Percentiles rank a stretch among this genome's conserved stretches.
These are phyloP conservation scores for Lathyrus aphaca DNA, from an alignment of 306 rosid genomes.

Conservation along the genomic window DNA sequence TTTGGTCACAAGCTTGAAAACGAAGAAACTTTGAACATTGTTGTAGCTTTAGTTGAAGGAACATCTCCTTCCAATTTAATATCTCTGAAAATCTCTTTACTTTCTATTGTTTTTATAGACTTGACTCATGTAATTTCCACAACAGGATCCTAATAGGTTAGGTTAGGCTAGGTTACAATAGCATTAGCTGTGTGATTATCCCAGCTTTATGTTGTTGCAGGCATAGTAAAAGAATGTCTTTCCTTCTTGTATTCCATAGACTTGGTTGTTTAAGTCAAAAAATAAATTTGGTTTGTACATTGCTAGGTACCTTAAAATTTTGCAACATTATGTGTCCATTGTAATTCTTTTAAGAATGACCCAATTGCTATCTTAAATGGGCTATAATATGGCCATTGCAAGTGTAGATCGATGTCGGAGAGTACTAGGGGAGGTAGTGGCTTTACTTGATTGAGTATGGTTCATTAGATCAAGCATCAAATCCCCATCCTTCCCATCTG, in stretches of 20 bases:
- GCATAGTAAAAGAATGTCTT: neutral
- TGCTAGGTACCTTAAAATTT: neutral
- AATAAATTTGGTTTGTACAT: neutral
- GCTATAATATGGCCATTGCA: neutral
- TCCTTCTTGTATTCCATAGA: neutral
- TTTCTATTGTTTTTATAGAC: neutral
- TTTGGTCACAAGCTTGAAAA: neutral
- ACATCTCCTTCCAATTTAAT: slow-evolving; percentile 5
- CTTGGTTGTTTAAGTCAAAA: slow-evolving; percentile 2
- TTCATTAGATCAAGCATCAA: neutral
- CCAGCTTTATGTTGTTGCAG: slow-evolving; percentile 1
- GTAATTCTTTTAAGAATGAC: neutral
- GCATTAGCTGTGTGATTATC: slow-evolving; percentile 2
- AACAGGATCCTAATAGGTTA: neutral
- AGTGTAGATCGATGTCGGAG: neutral
- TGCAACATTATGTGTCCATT: neutral
- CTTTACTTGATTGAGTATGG: neutral
- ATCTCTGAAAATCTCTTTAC: neutral
- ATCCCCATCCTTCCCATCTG: neutral
- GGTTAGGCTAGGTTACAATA: neutral
- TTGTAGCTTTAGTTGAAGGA: slow-evolving; percentile 1
- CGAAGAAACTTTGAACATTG: neutral
- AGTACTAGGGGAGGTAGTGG: neutral
- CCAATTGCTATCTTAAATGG: neutral
- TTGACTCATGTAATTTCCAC: neutral